Percentiles rank a stretch among this genome's conserved stretches.
Conservation (phyloP, 257 asterid genomes). For the Petrea volubilis region DNA sequence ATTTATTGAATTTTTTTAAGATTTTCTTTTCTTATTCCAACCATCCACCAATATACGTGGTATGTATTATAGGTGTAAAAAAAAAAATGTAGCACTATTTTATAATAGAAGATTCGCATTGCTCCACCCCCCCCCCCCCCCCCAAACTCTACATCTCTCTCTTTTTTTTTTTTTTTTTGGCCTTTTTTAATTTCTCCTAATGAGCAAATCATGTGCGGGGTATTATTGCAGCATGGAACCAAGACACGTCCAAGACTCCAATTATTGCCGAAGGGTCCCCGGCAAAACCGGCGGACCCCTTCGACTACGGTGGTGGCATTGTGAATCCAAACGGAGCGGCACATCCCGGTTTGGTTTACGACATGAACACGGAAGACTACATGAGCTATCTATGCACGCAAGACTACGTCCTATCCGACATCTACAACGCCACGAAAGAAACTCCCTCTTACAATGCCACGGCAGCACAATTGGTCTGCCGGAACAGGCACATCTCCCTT, state of each 20-base stretch:
- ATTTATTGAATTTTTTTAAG: too few species aligned
- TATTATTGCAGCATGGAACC: conserved; percentile 25
- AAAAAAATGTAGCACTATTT: too few species aligned
- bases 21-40: too few species aligned
- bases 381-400: conserved; percentile 26
- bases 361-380: conserved; percentile 27
- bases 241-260: conserved; percentile 7
- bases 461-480: background rate
- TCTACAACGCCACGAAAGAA: background rate
- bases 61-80: too few species aligned
- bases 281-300: conserved; percentile 25
- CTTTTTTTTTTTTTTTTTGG: background rate
- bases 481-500: background rate
- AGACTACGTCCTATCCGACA: conserved; percentile 4
- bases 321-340: conserved; percentile 26
- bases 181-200: too few species aligned
- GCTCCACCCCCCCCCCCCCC: too few species aligned
- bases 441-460: background rate
- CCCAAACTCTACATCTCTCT: too few species aligned
- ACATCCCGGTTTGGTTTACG: conserved; percentile 34
- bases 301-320: conserved; percentile 38
- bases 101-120: too few species aligned
- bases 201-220: too few species aligned
- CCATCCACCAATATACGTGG: too few species aligned
- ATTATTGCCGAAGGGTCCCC: conserved; percentile 30